Percentiles rank a stretch among this genome's conserved stretches.
Evolutionary conservation across 1,284 basidiomycete species (phyloP).

Genomic region (Austroboletus rostrupii): DNA sequence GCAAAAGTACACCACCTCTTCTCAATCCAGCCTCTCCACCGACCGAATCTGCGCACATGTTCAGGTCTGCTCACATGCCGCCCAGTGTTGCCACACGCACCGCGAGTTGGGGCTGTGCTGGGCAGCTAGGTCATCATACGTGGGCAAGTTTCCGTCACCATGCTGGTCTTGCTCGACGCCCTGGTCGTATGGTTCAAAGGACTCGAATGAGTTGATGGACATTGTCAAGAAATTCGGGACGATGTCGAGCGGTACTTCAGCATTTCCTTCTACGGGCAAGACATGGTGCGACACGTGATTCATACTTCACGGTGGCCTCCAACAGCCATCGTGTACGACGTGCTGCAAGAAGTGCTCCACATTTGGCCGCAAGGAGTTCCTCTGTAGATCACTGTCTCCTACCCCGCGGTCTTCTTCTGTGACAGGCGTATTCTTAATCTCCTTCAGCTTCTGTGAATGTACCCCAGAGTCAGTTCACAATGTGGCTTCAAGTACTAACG

Average conservation of each 20-base stretch:
- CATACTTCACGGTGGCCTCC: too few relatives aligned
- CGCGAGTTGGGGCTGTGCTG: constrained; percentile 76
- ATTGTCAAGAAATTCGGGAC: constrained; percentile 7
- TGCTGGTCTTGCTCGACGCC: constrained; percentile 55
- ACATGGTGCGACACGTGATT: constrained; percentile 11
- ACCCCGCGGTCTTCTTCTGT: not conserved
- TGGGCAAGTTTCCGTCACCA: constrained; percentile 61
- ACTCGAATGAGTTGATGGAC: constrained; percentile 20
- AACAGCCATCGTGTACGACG: too few relatives aligned
- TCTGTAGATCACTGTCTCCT: not conserved
- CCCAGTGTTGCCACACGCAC: constrained; percentile 29
- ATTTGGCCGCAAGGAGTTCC: not conserved
- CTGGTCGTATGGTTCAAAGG: constrained; percentile 23
- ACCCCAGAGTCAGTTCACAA: constrained; percentile 1
- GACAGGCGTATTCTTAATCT: not conserved
- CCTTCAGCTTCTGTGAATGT: not conserved
- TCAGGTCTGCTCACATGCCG: constrained; percentile 5
- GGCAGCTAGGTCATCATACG: constrained; percentile 69
- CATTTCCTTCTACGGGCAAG: constrained; percentile 5
- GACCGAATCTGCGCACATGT: constrained; percentile 55
- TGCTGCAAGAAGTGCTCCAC: not conserved
- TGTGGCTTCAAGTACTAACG: too few relatives aligned
- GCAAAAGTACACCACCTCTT: constrained; percentile 53
- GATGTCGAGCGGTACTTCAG: not conserved
- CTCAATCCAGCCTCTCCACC: constrained; percentile 82